A percentile compares a stretch with the other conserved stretches of the same genome.
Conservation (phyloP, 164 flowering plant genomes). For the Berberis vulgaris region DNA sequence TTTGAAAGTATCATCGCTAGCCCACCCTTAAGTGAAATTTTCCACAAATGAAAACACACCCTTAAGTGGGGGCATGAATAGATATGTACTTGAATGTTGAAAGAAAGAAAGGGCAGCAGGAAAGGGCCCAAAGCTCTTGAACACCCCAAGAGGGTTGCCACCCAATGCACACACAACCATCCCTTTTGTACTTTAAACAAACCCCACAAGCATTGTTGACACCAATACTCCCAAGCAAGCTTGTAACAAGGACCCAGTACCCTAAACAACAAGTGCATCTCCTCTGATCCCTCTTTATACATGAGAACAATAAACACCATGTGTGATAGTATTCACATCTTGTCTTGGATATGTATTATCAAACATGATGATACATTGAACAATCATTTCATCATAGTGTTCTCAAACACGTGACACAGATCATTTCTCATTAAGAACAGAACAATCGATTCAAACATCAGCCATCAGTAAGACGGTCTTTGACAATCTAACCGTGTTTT, state of each 20-base stretch:
- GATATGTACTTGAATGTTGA: background rate
- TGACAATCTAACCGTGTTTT: no score
- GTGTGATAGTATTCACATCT: background rate
- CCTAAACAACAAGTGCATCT: background rate
- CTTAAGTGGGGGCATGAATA: background rate
- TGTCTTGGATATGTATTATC: background rate
- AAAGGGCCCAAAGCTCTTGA: no score
- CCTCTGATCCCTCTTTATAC: background rate
- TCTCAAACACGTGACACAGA: no score
- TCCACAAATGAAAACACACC: background rate
- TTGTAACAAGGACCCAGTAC: background rate
- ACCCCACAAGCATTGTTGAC: background rate
- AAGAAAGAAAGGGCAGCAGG: background rate
- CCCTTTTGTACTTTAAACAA: background rate
- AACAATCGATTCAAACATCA: no score
- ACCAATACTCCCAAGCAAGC: background rate
- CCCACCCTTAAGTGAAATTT: no score
- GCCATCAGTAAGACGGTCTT: no score
- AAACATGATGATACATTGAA: no score
- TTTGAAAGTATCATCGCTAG: background rate
- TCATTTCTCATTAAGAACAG: no score
- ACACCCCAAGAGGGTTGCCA: background rate
- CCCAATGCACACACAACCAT: background rate
- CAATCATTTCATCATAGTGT: no score
- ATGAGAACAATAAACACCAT: background rate